phyloP scores from a whole-genome alignment of 1,284 basidiomycete genomes.

The Ustilago bromivora region DNA sequence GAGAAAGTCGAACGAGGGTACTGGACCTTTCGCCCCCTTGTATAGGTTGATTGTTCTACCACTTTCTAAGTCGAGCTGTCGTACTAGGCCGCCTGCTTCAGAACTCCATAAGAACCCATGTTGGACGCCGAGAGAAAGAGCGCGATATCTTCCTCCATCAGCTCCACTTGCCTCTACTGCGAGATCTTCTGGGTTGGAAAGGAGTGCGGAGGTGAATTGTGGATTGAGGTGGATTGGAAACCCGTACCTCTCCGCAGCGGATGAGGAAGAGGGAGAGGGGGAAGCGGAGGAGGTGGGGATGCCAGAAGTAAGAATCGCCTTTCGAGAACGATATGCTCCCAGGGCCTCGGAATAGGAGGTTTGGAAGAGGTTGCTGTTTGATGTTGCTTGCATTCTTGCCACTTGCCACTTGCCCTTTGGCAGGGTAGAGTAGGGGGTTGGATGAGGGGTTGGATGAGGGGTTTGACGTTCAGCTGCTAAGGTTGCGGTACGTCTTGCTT shows the following conservation, averaged over 20 bases:
- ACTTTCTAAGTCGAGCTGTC: constrained; percentile 31
- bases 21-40: constrained; percentile 38
- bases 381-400: constrained; percentile 41
- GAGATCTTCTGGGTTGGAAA: constrained; percentile 11
- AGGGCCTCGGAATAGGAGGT: constrained; percentile 47
- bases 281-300: constrained; percentile 6
- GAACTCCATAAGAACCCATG: constrained; percentile 23
- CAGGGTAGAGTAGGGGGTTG: background rate
- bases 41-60: constrained; percentile 30
- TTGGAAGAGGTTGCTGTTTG: constrained; percentile 48
- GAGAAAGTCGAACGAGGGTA: constrained; percentile 17
- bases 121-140: constrained; percentile 15
- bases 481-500: too few species aligned
- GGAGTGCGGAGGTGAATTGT: constrained; percentile 7
- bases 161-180: constrained; percentile 35
- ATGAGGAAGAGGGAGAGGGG: background rate
- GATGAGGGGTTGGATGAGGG: background rate
- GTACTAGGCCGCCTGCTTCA: constrained; percentile 33
- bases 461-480: background rate
- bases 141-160: constrained; percentile 35
- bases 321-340: constrained; percentile 33
- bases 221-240: constrained; percentile 46
- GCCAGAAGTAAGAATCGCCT: constrained; percentile 35
- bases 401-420: background rate
- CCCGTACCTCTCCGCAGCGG: constrained; percentile 17